A percentile compares a stretch with the other conserved stretches of the same genome.
Evolutionary conservation across 2,329 filamentous ascomycete genomes (phyloP).

Genomic region (Dactylellina parvicollis): DNA sequence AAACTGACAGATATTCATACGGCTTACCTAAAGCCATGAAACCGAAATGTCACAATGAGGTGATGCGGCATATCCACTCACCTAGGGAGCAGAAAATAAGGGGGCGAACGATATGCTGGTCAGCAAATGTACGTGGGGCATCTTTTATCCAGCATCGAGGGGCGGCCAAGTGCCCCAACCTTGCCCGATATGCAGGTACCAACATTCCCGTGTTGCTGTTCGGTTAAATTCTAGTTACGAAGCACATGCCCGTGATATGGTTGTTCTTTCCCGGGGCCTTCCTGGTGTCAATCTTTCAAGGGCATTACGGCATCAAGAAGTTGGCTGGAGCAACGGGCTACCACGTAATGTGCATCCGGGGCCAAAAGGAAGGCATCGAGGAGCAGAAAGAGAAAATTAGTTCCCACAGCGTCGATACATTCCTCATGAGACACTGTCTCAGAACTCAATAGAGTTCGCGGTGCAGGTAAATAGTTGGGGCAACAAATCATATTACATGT

Average conservation of each 20-base stretch:
- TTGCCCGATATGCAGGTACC: constrained; percentile 54
- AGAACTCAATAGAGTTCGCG: not conserved
- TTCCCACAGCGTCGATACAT: not conserved
- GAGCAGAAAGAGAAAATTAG: constrained; percentile 3
- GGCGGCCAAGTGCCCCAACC: constrained; percentile 40
- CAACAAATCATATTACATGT: not conserved
- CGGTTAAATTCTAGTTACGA: constrained; percentile 50
- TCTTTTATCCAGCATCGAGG: constrained; percentile 22
- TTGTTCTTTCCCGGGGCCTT: not conserved
- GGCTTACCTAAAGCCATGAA: not conserved
- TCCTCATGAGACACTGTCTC: constrained; percentile 10
- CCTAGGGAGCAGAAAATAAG: constrained; percentile 20
- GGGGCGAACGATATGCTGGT: constrained; percentile 6
- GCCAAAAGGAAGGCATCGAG: not conserved
- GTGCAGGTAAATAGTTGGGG: not conserved
- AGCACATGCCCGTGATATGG: not conserved
- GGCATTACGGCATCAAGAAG: not conserved
- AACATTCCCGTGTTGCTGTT: constrained; percentile 47
- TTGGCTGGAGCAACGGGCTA: not conserved
- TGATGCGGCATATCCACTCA: constrained; percentile 14
- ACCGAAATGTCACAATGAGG: not conserved
- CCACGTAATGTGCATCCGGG: no score
- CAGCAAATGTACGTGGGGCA: constrained; percentile 48
- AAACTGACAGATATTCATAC: not conserved
- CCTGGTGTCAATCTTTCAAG: not conserved